Evolutionary conservation across 495 filamentous ascomycete species (phyloP).

Genomic region (Hyaloscypha finlandica): DNA sequence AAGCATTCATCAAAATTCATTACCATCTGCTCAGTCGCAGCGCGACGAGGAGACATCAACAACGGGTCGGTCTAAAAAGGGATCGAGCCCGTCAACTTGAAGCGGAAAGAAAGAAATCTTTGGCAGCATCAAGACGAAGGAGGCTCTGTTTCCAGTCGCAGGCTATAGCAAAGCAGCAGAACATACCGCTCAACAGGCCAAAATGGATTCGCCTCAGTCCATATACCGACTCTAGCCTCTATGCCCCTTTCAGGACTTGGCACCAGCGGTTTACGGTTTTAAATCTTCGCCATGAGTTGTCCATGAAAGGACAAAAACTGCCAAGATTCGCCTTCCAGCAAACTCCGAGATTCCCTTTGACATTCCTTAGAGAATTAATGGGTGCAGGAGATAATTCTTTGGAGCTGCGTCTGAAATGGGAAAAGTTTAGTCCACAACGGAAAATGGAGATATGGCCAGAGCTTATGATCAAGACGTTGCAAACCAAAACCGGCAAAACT

Average conservation of each 20-base stretch:
- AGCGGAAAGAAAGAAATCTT: neutral
- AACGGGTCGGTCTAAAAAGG: neutral
- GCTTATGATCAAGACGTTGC: constrained; percentile 21
- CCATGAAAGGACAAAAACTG: neutral
- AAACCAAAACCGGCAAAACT: constrained; percentile 6
- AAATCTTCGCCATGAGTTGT: neutral
- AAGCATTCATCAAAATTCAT: neutral
- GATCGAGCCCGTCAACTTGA: neutral
- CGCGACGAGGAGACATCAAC: no score
- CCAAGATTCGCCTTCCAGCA: neutral
- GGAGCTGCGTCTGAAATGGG: neutral
- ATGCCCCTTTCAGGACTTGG: neutral
- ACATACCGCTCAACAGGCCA: neutral
- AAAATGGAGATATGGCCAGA: constrained; percentile 22
- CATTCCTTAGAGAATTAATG: neutral
- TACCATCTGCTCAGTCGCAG: neutral
- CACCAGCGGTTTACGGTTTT: neutral
- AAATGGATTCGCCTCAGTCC: neutral
- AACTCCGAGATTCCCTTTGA: neutral
- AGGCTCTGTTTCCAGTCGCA: neutral
- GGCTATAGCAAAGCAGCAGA: neutral
- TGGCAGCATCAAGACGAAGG: neutral
- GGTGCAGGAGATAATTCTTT: neutral
- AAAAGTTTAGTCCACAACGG: neutral
- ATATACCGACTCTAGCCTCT: neutral